Evolutionary conservation across 2,329 filamentous ascomycete species (phyloP), one percentile per base, ranked within the genome.

Genomic region (Bipolaris bicolor): DNA sequence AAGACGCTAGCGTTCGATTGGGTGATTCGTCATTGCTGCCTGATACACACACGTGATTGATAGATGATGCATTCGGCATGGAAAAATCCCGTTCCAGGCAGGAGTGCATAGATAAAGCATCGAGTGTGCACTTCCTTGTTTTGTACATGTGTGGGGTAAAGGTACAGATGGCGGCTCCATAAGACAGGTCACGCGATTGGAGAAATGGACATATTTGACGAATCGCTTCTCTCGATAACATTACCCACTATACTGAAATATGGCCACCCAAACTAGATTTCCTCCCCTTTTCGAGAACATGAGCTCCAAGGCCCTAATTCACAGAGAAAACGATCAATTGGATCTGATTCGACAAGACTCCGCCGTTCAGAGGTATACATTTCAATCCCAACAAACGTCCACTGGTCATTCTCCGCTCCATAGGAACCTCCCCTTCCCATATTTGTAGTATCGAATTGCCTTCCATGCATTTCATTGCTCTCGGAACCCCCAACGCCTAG

Each of bases 241-340:
- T 7, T 5, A 16, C 5, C 2, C 18, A 15, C 16, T 46, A 16
- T 16, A 15, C 9, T 29, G 20, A 33, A 2, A 46, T 15, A n/a
- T 11, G 16, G 24, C 5, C 5, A 29, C 33, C 13, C 16, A 16
- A 33, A n/a, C 20, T 34, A 29, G 15, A 3, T 10, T 33, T 26
- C 1, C 11, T 11, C 18, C n/a, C 29, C 20, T 36, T 9, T 10
- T n/a, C 10, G 20, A 29, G 41, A 37, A 16, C 4, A 22, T n/a
- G 53, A 33, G 37, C 37, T 49, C 57, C 62, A 64, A 16, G 64
- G 54, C 18, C 60, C 62, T 16, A 1, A 20, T 33, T 60, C 60
- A 20, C 13, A 3, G 7, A 65, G 54, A 18, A 65, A 66, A 13
- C 54, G 40, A 34, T 60, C 54, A 43, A 65, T 58, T n/a, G 58